These are phyloP conservation scores for Geranomyces variabilis DNA, from an alignment of 192 early-diverging fungal species.

Conservation along the genomic window DNA sequence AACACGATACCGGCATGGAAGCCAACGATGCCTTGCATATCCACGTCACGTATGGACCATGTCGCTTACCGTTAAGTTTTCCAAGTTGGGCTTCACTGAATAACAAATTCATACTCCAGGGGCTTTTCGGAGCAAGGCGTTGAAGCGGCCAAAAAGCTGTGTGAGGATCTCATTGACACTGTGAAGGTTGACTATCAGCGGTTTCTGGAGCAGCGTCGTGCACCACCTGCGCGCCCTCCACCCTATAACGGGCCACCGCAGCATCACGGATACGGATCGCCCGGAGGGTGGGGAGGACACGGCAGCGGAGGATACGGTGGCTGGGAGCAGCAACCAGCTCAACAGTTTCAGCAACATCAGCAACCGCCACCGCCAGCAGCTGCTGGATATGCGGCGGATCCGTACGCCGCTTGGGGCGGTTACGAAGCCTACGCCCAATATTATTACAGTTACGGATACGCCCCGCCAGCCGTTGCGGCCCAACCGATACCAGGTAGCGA, in stretches of 20 bases:
- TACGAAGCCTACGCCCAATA: constrained; percentile 22
- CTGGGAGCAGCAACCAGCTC: background rate
- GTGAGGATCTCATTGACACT: constrained; percentile 78
- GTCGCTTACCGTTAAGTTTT: background rate
- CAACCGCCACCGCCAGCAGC: background rate
- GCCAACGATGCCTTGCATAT: constrained; percentile 80
- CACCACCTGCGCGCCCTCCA: background rate
- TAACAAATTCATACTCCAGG: constrained; percentile 40
- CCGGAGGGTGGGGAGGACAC: constrained; percentile 1
- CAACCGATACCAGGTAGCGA: background rate
- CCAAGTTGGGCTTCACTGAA: background rate
- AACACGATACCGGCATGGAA: constrained; percentile 63
- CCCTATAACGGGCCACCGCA: background rate
- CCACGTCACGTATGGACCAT: constrained; percentile 69
- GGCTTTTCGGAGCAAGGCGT: constrained; percentile 68
- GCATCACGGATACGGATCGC: background rate
- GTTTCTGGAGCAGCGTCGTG: constrained; percentile 24
- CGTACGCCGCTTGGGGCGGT: constrained; percentile 7
- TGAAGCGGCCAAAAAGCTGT: constrained; percentile 67
- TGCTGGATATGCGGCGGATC: constrained; percentile 6
- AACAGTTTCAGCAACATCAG: background rate
- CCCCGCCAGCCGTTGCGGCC: background rate
- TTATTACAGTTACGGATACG: background rate
- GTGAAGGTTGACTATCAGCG: constrained; percentile 72
- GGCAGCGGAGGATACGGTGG: background rate